Evolutionary conservation across 2,329 filamentous ascomycete genomes (phyloP).

Genomic region (Lecanicillium sp.): DNA sequence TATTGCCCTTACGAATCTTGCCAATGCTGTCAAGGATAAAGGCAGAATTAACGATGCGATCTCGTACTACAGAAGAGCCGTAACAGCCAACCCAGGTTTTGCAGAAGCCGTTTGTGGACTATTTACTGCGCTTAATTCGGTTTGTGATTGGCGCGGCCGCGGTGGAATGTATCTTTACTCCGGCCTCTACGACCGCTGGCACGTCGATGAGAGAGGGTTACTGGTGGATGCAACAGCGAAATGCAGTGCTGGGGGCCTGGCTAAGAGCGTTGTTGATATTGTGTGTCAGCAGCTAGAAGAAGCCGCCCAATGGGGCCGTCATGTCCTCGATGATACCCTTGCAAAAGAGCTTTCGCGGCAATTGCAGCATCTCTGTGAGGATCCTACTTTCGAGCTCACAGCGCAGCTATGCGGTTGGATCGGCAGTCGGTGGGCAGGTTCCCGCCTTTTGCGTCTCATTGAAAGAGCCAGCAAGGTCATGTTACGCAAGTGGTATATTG

Average conservation of each 20-base stretch:
- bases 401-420: constrained; percentile 52
- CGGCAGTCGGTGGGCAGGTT: constrained; percentile 78
- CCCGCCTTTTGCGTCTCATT: constrained; percentile 71
- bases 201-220: constrained; percentile 79
- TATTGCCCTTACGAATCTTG: constrained; percentile 91
- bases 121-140: constrained; percentile 90
- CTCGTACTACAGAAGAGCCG: constrained; percentile 80
- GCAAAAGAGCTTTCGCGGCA: constrained; percentile 44
- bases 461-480: constrained; percentile 75
- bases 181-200: constrained; percentile 80
- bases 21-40: constrained; percentile 96
- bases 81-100: constrained; percentile 88
- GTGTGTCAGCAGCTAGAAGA: constrained; percentile 83
- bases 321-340: constrained; percentile 51
- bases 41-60: constrained; percentile 91
- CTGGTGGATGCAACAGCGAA: constrained; percentile 63
- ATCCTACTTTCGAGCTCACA: constrained; percentile 27
- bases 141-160: constrained; percentile 88
- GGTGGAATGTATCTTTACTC: constrained; percentile 73
- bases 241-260: constrained; percentile 66
- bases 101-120: constrained; percentile 94
- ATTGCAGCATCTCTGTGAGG: constrained; percentile 31
- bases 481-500: constrained; percentile 81
- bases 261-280: constrained; percentile 83
- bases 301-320: constrained; percentile 77